Evolutionary conservation across 2,329 filamentous ascomycete species (phyloP).

Genomic region (Xylaria sp.): DNA sequence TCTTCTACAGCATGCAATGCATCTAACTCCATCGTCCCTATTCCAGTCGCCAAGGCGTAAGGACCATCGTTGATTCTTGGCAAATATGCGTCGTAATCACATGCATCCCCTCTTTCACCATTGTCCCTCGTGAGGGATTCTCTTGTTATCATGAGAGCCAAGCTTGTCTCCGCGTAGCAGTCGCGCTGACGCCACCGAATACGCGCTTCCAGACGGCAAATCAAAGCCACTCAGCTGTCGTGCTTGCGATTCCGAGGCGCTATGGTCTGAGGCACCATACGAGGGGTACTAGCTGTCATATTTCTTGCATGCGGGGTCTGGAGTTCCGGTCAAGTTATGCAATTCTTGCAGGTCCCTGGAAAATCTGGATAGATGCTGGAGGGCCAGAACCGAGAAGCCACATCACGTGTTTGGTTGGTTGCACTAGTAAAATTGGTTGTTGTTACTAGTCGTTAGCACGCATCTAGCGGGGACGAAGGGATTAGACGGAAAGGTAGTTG

Average conservation of each 20-base stretch:
- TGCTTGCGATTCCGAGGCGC: too few species aligned
- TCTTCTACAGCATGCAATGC: background rate
- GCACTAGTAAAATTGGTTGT: background rate
- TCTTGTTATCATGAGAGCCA: too few species aligned
- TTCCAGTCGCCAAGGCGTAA: conserved; percentile 6
- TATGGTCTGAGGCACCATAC: background rate
- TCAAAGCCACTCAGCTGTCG: background rate
- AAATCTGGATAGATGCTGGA: background rate
- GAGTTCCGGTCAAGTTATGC: background rate
- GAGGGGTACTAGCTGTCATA: background rate
- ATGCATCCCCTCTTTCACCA: background rate
- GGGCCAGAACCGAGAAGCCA: conserved; percentile 1
- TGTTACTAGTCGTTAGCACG: background rate
- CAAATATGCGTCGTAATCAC: background rate
- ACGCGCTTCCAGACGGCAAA: background rate
- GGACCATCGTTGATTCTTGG: conserved; percentile 14
- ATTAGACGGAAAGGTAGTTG: background rate
- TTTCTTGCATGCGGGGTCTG: conserved; percentile 7
- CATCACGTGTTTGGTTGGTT: background rate
- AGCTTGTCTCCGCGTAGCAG: too few species aligned
- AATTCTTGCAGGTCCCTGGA: background rate
- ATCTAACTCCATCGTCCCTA: background rate
- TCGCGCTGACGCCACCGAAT: background rate
- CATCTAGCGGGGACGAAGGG: background rate
- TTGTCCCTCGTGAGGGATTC: too few species aligned